Conservation (phyloP, 2,329 filamentous ascomycete species). For the Diplodia intermedia region DNA sequence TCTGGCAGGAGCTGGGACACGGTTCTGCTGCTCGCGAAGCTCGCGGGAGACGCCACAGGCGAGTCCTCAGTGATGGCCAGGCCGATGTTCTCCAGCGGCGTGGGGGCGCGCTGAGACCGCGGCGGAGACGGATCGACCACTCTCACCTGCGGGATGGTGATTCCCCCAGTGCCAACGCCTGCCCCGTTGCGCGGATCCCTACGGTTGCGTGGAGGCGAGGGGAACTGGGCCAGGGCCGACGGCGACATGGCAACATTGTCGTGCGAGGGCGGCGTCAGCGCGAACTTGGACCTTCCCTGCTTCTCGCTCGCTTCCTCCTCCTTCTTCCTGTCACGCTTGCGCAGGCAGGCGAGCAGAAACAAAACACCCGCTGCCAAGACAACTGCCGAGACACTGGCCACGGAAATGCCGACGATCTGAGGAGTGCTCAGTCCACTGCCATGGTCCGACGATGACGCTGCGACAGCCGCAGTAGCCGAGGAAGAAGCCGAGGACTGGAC, state of each 20-base stretch:
- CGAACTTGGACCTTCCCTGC: constrained; percentile 4
- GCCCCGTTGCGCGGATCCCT: constrained; percentile 32
- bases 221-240: constrained; percentile 18
- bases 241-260: constrained; percentile 17
- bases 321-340: constrained; percentile 44
- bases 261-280: constrained; percentile 24
- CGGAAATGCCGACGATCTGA: constrained; percentile 49
- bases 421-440: constrained; percentile 43
- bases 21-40: constrained; percentile 33
- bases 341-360: constrained; percentile 46
- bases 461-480: background rate
- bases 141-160: constrained; percentile 6
- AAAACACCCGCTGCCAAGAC: constrained; percentile 49
- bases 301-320: constrained; percentile 34
- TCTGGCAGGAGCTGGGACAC: constrained; percentile 38
- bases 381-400: constrained; percentile 47
- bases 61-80: constrained; percentile 47
- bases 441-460: constrained; percentile 34
- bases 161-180: constrained; percentile 27
- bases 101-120: constrained; percentile 4
- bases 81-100: constrained; percentile 46
- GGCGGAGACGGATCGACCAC: constrained; percentile 10
- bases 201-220: constrained; percentile 16
- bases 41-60: constrained; percentile 25
- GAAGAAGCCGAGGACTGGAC: constrained; percentile 21